phyloP scores from a whole-genome alignment of 257 asterid species.

The Solanum acaule region DNA sequence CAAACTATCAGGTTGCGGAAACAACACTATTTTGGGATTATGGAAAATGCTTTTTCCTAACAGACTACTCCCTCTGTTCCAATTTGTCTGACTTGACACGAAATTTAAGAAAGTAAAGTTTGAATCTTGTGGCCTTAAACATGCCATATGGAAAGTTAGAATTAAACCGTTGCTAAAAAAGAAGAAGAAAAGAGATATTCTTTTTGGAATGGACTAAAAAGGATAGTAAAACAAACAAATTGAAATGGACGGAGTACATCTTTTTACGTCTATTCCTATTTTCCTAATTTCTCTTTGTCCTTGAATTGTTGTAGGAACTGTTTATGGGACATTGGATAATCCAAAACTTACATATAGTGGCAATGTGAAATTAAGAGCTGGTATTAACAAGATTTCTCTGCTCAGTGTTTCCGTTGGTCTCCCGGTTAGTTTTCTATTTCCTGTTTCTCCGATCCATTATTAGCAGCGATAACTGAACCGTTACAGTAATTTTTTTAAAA shows the following conservation, averaged over 20 bases:
- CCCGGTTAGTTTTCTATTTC: conserved; percentile 45
- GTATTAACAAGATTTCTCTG: conserved; percentile 71
- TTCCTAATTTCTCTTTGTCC: not conserved
- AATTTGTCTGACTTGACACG: not conserved
- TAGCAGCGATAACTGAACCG: not conserved
- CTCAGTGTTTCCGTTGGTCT: conserved; percentile 84
- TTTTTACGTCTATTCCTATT: not conserved
- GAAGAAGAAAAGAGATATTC: not conserved
- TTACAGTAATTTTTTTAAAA: not conserved
- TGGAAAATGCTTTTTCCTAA: not conserved
- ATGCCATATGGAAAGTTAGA: not conserved
- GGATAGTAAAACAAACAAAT: not conserved
- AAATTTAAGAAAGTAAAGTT: too few species aligned
- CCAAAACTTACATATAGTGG: conserved; percentile 49
- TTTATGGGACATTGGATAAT: conserved; percentile 49
- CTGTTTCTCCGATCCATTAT: not conserved
- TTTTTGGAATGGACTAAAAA: not conserved
- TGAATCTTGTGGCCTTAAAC: not conserved
- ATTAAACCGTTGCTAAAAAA: too few species aligned
- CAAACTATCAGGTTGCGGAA: conserved; percentile 46
- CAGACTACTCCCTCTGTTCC: not conserved
- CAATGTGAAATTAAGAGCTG: conserved; percentile 52
- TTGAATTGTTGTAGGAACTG: conserved; percentile 34
- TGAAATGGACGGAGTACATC: not conserved
- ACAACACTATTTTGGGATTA: not conserved